Evolutionary conservation across 768 basidiomycete genomes (phyloP).

Genomic region (Rhizopogon sp.): DNA sequence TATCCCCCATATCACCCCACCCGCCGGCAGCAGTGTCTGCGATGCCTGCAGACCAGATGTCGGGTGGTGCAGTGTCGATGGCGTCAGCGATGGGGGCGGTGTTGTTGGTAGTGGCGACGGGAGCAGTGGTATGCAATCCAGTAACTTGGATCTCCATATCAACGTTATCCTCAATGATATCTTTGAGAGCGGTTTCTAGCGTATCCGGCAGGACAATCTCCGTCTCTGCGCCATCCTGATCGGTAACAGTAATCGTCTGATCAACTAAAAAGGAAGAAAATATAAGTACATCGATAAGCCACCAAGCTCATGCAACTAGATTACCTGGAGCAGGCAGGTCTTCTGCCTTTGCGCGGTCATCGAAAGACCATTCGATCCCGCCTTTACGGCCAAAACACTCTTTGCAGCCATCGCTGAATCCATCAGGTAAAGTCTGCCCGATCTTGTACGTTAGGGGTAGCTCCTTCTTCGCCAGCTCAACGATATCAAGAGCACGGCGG

Average conservation of each 20-base stretch:
- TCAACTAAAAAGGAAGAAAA: constrained; percentile 1
- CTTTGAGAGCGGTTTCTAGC: constrained; percentile 19
- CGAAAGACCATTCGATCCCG: constrained; percentile 30
- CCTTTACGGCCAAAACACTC: constrained; percentile 45
- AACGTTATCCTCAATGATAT: constrained; percentile 22
- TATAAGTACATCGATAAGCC: constrained; percentile 6
- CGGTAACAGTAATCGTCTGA: constrained; percentile 11
- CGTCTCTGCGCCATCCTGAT: constrained; percentile 10
- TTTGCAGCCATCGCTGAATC: constrained; percentile 44
- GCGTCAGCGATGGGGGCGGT: neutral
- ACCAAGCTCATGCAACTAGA: constrained; percentile 3
- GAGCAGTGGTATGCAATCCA: neutral
- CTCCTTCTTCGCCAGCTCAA: constrained; percentile 35
- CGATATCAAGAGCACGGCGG: constrained; percentile 40
- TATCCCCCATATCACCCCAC: constrained; percentile 9
- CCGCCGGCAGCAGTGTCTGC: constrained; percentile 1
- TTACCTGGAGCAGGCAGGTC: neutral
- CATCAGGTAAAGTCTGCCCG: constrained; percentile 34
- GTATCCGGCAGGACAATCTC: constrained; percentile 18
- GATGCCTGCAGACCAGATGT: neutral
- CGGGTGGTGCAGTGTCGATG: neutral
- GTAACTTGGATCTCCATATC: constrained; percentile 14
- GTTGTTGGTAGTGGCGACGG: neutral
- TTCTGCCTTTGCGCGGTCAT: neutral
- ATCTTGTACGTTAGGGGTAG: constrained; percentile 39